Evolutionary conservation across 495 filamentous ascomycete species (phyloP), one percentile per base, ranked within the genome.

Genomic region (Penicillium argentinense): DNA sequence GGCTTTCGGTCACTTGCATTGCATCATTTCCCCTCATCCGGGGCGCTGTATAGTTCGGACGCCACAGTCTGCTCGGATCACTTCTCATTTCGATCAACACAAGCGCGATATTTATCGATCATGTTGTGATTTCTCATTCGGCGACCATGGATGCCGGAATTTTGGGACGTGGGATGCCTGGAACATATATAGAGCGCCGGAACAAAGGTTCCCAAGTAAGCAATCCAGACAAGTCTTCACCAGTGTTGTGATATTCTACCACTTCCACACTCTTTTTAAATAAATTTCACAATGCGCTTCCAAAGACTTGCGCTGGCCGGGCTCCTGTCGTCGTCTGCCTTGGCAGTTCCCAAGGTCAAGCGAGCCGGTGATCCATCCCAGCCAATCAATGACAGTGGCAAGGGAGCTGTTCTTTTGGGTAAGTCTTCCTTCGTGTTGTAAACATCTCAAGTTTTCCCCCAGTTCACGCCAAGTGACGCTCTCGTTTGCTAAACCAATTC

Each of bases 381-480:
- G 53, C 79, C 81, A 14, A 75, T 78, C 45, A 59, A 56, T 22
- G 75, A 77, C 45, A 75, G 70, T 29, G 79, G 77, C 27, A 83
- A 78, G 56, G 79, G 79, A 1, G 79, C 68, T 37, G 78, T 76
- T 13, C 64, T 84, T 17, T 47, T 74, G 16, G 79, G 80, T 83
- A 68, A 41, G 63, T 56, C n/a, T n/a, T n/a, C n/a, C n/a, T n/a
- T n/a, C n/a, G n/a, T n/a, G n/a, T n/a, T n/a, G n/a, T n/a, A n/a
- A n/a, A n/a, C n/a, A n/a, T n/a, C n/a, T n/a, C n/a, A n/a, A n/a
- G n/a, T n/a, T n/a, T n/a, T n/a, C n/a, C n/a, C n/a, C n/a, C n/a
- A n/a, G n/a, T n/a, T n/a, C n/a, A n/a, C n/a, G n/a, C n/a, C n/a
- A n/a, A n/a, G n/a, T 8, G 4, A 3, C 29, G 21, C 4, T 12